Conservation (phyloP, 164 flowering plant genomes). For the Sextonia rubra region DNA sequence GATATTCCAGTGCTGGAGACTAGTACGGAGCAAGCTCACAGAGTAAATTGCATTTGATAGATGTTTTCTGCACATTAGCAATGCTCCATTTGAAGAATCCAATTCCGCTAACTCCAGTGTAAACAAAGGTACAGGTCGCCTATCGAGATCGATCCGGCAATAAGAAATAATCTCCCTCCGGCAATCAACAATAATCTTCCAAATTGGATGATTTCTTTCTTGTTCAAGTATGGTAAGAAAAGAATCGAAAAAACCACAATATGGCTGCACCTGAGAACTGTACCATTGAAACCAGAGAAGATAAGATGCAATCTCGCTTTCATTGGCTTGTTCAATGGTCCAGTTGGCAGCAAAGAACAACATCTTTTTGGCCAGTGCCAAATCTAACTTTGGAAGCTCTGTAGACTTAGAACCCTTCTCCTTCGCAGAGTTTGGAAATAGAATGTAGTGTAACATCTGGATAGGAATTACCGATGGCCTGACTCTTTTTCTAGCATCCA, state of each 20-base stretch:
- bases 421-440: slow-evolving; percentile 34
- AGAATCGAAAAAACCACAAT: slow-evolving; percentile 35
- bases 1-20: slow-evolving; percentile 61
- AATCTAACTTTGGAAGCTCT: slow-evolving; percentile 20
- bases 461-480: slow-evolving; percentile 18
- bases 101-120: slow-evolving; percentile 47
- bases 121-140: slow-evolving; percentile 45
- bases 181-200: slow-evolving; percentile 38
- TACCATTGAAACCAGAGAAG: slow-evolving; percentile 58
- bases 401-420: not conserved
- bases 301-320: slow-evolving; percentile 54
- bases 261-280: slow-evolving; percentile 37
- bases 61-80: slow-evolving; percentile 10
- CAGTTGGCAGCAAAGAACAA: slow-evolving; percentile 77
- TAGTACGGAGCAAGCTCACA: slow-evolving; percentile 39
- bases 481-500: slow-evolving; percentile 19
- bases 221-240: slow-evolving; percentile 31
- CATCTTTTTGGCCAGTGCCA: slow-evolving; percentile 35
- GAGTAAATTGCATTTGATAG: slow-evolving; percentile 53
- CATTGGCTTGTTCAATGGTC: slow-evolving; percentile 78
- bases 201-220: slow-evolving; percentile 58
- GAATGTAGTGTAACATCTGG: slow-evolving; percentile 24
- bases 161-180: slow-evolving; percentile 37
- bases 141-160: slow-evolving; percentile 18
- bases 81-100: slow-evolving; percentile 18